A percentile compares a stretch with the other conserved stretches of the same genome.
Evolutionary conservation across 177 flowering plant species (phyloP).

Genomic region (Vitis hybrid): DNA sequence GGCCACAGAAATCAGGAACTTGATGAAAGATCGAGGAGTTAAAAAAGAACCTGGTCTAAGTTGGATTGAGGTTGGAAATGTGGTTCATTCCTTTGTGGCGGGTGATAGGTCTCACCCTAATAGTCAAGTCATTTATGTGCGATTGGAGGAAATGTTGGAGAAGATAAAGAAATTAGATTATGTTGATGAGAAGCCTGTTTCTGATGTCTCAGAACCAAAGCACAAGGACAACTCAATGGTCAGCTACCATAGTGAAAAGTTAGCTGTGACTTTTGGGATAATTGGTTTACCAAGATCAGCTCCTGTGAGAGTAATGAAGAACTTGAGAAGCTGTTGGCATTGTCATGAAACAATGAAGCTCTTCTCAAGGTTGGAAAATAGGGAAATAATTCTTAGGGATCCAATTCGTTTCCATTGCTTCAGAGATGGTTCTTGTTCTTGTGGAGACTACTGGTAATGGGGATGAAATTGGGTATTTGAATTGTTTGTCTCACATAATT

Average conservation of each 20-base stretch:
- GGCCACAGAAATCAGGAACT: constrained; percentile 40
- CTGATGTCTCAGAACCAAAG: constrained; percentile 15
- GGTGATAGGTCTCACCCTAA: constrained; percentile 45
- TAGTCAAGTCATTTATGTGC: constrained; percentile 27
- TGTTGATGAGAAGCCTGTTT: constrained; percentile 6
- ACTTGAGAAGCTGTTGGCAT: constrained; percentile 53
- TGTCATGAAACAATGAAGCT: constrained; percentile 53
- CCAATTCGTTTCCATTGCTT: constrained; percentile 51
- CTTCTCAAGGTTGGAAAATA: constrained; percentile 36
- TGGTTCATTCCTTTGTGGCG: constrained; percentile 48
- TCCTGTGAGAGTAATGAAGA: constrained; percentile 59
- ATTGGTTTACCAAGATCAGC: constrained; percentile 39
- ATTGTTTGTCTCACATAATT: too few relatives aligned
- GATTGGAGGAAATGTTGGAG: constrained; percentile 40
- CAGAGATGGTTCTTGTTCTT: constrained; percentile 53
- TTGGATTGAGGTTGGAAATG: constrained; percentile 49
- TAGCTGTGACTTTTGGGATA: constrained; percentile 53
- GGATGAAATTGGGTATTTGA: too few relatives aligned
- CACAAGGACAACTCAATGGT: constrained; percentile 8
- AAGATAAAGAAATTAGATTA: constrained; percentile 29
- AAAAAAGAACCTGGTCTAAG: constrained; percentile 68
- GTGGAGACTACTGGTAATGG: constrained; percentile 49
- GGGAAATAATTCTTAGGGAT: constrained; percentile 52
- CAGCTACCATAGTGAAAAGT: constrained; percentile 53
- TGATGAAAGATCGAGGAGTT: constrained; percentile 45